These are phyloP conservation scores for Trichoderma atroviride DNA, from an alignment of 2,329 filamentous ascomycete species.

Conservation along the genomic window DNA sequence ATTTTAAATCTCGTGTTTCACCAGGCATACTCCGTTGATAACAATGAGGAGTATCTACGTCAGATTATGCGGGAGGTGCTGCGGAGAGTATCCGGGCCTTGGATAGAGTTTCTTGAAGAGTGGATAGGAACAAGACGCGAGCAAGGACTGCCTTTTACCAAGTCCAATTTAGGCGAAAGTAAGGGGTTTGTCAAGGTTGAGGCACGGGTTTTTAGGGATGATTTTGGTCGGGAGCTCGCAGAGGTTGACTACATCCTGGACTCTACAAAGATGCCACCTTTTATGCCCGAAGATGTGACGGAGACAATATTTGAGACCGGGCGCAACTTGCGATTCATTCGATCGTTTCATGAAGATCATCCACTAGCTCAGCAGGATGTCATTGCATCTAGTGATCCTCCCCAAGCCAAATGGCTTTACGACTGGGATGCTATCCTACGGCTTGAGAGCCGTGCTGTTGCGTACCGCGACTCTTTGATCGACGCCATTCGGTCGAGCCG, in stretches of 20 bases:
- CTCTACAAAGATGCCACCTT: conserved; percentile 67
- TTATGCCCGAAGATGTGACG: conserved; percentile 70
- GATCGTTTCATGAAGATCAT: conserved; percentile 70
- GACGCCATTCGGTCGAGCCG: conserved; percentile 31
- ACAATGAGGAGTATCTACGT: conserved; percentile 62
- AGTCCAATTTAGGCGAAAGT: conserved; percentile 45
- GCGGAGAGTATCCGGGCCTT: conserved; percentile 63
- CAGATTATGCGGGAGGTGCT: conserved; percentile 70
- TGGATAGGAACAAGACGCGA: conserved; percentile 74
- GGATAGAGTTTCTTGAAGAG: conserved; percentile 67
- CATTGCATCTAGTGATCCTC: conserved; percentile 52
- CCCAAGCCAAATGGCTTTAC: conserved; percentile 68
- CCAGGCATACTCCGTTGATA: conserved; percentile 64
- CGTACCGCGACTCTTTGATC: conserved; percentile 40
- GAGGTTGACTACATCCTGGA: conserved; percentile 66
- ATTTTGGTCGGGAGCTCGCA: conserved; percentile 59
- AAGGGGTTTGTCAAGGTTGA: conserved; percentile 66
- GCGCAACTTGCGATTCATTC: conserved; percentile 72
- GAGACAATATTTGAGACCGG: conserved; percentile 78
- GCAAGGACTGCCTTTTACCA: conserved; percentile 56
- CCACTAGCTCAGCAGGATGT: conserved; percentile 61
- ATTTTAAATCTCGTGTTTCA: conserved; percentile 64
- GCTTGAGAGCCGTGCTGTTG: conserved; percentile 61
- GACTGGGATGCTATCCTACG: conserved; percentile 69
- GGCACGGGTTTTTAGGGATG: conserved; percentile 57